Base-by-base conservation (phyloP, 2,329 filamentous ascomycete genomes). In the Chalaropsis thielavioides region DNA sequence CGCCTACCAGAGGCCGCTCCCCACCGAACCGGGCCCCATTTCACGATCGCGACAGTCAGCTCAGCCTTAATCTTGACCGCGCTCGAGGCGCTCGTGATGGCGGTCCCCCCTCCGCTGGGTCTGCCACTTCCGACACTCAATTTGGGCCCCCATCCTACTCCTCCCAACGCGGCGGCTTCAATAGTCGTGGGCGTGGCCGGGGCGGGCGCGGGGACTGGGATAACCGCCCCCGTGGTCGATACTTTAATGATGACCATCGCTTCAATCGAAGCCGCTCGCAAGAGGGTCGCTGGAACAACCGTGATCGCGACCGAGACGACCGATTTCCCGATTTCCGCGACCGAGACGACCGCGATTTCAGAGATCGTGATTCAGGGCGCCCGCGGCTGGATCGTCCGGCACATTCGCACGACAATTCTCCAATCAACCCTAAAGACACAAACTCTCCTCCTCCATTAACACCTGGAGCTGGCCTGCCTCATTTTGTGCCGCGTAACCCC, bases 21-120 rank as follows among this genome's bases (percentile, higher is more conserved):
- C 88, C 88, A 13, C 79, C 85, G 7, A 84, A 85, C 6, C 77
- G 79, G 13, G 79, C 85, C 69, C 85, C 88, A 71, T 84, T 83
- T 67, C 81, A 87, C 70, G 84, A 87, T 62, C 75, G 77, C 69
- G 76, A 83, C 73, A 79, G 76, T 1, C 85, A 84, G 0, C 77
- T 85, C 40, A 84, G 83, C 59, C 76, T 87, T 6, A 88, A 91
- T 68, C 79, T 84, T 7, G 84, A 86, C 66, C 81, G 88, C 66
- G 83, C 84, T 19, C 79, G 87, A 59, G 84, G 81, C 17, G 90
- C 87, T 8, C 80, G 88, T 70, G 88, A 92, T 70, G 88, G 73
- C 10, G 76, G 87, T 0, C 87, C 88, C 11, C 81, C 84, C 24
- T 88, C 87, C 1, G 86, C 85, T 19, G 85, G 85, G 3, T 89